phyloP scores from a whole-genome alignment of 179 eudicot genomes.

The Beta macrorhiza region DNA sequence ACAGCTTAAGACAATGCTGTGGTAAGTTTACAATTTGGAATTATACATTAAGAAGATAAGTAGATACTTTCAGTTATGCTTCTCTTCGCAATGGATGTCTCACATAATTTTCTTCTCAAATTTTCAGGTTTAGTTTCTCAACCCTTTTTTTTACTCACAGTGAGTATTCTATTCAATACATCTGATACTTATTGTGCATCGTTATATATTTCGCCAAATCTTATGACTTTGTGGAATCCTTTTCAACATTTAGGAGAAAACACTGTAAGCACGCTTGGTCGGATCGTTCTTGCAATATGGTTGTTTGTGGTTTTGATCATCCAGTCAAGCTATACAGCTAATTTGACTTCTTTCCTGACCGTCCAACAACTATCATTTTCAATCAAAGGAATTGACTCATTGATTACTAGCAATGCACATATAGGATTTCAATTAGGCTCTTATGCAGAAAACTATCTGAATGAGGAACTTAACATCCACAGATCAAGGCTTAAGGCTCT shows the following conservation, averaged over 20 bases:
- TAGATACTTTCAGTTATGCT: background rate
- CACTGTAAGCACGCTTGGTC: constrained; percentile 64
- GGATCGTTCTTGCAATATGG: constrained; percentile 63
- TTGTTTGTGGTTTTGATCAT: constrained; percentile 64
- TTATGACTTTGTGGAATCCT: background rate
- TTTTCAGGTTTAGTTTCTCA: constrained; percentile 79
- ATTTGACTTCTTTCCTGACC: constrained; percentile 65
- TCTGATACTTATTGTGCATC: background rate
- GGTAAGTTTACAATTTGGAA: constrained; percentile 38
- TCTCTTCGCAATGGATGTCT: background rate
- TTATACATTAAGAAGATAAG: background rate
- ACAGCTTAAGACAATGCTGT: constrained; percentile 60
- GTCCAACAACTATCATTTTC: constrained; percentile 57
- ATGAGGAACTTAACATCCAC: constrained; percentile 48
- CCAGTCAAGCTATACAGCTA: constrained; percentile 72
- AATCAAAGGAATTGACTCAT: constrained; percentile 56
- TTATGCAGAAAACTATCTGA: constrained; percentile 53
- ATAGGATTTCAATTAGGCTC: constrained; percentile 69
- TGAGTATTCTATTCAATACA: constrained; percentile 38
- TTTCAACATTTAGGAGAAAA: constrained; percentile 46
- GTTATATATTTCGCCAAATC: constrained; percentile 1
- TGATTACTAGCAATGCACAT: constrained; percentile 37
- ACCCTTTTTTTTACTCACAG: constrained; percentile 76
- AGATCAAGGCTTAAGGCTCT: constrained; percentile 48
- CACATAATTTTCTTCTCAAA: constrained; percentile 18